Base-by-base conservation (phyloP, 1,284 basidiomycete species). In the Leccinum ponderosum region DNA sequence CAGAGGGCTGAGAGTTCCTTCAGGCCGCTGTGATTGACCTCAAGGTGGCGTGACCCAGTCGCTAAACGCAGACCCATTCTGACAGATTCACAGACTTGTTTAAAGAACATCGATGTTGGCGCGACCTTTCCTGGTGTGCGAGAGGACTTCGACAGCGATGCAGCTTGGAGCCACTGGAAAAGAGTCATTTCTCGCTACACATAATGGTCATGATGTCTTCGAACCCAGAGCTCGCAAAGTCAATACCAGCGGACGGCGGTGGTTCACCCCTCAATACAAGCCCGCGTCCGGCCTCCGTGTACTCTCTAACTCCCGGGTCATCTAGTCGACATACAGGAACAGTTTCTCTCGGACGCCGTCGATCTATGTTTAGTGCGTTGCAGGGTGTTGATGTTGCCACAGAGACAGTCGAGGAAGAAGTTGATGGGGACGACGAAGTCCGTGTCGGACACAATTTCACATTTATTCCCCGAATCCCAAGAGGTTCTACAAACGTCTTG, bases 381-480 rank as follows among this genome's bases (percentile, higher is more conserved):
- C 29, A 31, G 29, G 29, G 29, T 31, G 1, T 31, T 31, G 29
- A 31, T 31, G 29, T 31, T 31, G 29, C 29, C 29, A 31, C 29
- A 31, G 29, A 31, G 29, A 31, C 4, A 31, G 29, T 31, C 29
- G 29, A 31, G 29, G 29, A 31, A 31, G 29, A 31, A 31, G 29
- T 11, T 31, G 29, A 31, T 31, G 29, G 29, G 1, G 29, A 31
- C 29, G 29, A 31, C 29, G 29, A 31, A 31, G 4, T 31, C 29
- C 29, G 29, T 31, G 29, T 31, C 9, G 29, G 29, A 31, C 29
- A 31, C 9, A 31, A 9, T 31, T 31, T 31, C 29, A 31, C 80
- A 0, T 98, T 88, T 74, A 94, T 98, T 62, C 97, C 97, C 88
- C 93, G 3, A 94, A 94, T 71, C 92, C 96, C 3, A 87, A 86